These are phyloP conservation scores for Phyllosticta ampelicida DNA, from an alignment of 2,329 filamentous ascomycete genomes.

Conservation along the genomic window DNA sequence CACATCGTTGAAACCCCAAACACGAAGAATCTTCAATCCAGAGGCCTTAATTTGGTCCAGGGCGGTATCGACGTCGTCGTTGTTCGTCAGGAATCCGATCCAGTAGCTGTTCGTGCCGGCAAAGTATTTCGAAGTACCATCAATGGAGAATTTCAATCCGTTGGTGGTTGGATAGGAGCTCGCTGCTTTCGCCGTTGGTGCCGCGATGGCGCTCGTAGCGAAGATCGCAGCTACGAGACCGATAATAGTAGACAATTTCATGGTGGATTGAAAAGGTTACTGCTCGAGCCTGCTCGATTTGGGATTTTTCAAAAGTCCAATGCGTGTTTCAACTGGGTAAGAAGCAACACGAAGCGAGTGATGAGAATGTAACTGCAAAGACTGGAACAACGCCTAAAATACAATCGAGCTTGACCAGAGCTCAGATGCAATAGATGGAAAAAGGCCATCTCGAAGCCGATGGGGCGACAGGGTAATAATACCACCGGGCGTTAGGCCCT, in stretches of 20 bases:
- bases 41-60: constrained; percentile 37
- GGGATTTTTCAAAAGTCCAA: neutral
- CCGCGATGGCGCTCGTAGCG: constrained; percentile 6
- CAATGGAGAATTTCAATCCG: constrained; percentile 25
- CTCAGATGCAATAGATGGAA: neutral
- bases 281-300: neutral
- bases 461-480: neutral
- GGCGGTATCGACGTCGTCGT: constrained; percentile 44
- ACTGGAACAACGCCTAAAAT: neutral
- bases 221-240: constrained; percentile 13
- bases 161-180: constrained; percentile 20
- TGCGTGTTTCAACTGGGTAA: neutral
- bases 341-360: neutral
- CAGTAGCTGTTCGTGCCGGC: constrained; percentile 48
- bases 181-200: constrained; percentile 10
- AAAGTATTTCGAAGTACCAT: constrained; percentile 32
- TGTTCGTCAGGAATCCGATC: constrained; percentile 42
- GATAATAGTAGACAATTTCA: constrained; percentile 18
- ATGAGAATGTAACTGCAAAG: neutral
- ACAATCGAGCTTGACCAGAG: neutral
- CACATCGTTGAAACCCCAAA: constrained; percentile 56
- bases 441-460: neutral
- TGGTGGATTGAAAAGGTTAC: constrained; percentile 7
- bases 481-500: neutral
- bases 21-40: constrained; percentile 47